phyloP scores from a whole-genome alignment of 345 rosid genomes.

The Garcia nutans region DNA sequence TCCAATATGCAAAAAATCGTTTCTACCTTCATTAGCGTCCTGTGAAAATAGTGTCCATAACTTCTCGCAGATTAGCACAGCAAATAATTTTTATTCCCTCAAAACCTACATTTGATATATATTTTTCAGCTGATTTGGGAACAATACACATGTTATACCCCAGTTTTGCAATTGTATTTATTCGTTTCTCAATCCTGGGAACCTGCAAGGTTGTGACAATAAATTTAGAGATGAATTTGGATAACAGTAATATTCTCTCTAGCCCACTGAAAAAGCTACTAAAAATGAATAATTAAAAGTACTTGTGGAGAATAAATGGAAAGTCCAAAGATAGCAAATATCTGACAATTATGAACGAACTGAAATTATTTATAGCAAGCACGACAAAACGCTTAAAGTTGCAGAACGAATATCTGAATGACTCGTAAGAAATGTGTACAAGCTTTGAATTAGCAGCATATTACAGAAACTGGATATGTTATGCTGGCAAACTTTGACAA shows the following conservation, averaged over 20 bases:
- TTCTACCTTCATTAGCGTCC: slow-evolving; percentile 11
- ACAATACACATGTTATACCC: slow-evolving; percentile 76
- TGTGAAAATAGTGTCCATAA: slow-evolving; percentile 57
- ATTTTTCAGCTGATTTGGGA: slow-evolving; percentile 57
- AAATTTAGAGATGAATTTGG: background rate
- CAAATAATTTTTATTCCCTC: slow-evolving; percentile 52
- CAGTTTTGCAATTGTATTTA: slow-evolving; percentile 63
- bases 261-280: background rate
- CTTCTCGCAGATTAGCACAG: slow-evolving; percentile 71
- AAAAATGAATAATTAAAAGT: background rate
- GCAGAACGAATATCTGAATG: too few species aligned
- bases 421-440: background rate
- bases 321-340: background rate
- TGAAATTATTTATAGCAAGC: too few species aligned
- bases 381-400: too few species aligned
- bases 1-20: background rate
- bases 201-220: slow-evolving; percentile 40
- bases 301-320: background rate
- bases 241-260: background rate
- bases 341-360: background rate
- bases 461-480: background rate
- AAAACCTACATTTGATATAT: slow-evolving; percentile 34
- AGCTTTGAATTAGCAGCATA: background rate
- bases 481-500: background rate
- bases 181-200: slow-evolving; percentile 78